A percentile compares a stretch with the other conserved stretches of the same genome.
Conservation (phyloP, 257 asterid genomes). For the Knoxia roxburghii region DNA sequence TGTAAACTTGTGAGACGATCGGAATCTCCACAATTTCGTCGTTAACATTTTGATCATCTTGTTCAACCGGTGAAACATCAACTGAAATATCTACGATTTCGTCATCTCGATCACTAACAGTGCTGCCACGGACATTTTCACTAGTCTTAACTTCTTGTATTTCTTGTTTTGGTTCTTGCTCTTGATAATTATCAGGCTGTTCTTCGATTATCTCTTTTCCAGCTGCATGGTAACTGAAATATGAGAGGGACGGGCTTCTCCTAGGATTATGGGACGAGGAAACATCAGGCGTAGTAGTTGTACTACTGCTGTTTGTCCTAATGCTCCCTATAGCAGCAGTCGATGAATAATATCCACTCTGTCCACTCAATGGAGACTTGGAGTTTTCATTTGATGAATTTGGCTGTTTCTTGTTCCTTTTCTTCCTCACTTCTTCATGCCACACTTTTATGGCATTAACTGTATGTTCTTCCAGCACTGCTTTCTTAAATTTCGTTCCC, state of each 20-base stretch:
- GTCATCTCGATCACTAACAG: not conserved
- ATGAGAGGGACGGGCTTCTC: slow-evolving; percentile 10
- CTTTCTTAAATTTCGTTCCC: slow-evolving; percentile 57
- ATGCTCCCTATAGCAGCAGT: not conserved
- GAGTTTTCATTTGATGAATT: not conserved
- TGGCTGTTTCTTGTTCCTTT: slow-evolving; percentile 23
- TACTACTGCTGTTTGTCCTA: slow-evolving; percentile 15
- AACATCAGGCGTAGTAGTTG: slow-evolving; percentile 10
- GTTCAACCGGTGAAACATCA: too few species aligned
- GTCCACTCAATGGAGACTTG: not conserved
- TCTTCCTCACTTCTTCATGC: slow-evolving; percentile 53
- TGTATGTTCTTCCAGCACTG: slow-evolving; percentile 50
- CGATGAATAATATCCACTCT: slow-evolving; percentile 11
- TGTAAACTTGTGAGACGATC: not conserved
- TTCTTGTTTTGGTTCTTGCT: not conserved
- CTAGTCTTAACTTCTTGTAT: not conserved
- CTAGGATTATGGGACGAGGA: slow-evolving; percentile 23
- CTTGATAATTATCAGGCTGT: not conserved
- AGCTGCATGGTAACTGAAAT: slow-evolving; percentile 5
- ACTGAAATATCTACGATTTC: not conserved
- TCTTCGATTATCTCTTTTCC: slow-evolving; percentile 8
- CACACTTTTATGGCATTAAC: slow-evolving; percentile 49
- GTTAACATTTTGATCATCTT: too few species aligned
- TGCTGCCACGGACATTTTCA: not conserved
- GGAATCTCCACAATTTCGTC: not conserved